Conservation (phyloP, 768 basidiomycete genomes). For the Xerocomus brunneocitrinus region DNA sequence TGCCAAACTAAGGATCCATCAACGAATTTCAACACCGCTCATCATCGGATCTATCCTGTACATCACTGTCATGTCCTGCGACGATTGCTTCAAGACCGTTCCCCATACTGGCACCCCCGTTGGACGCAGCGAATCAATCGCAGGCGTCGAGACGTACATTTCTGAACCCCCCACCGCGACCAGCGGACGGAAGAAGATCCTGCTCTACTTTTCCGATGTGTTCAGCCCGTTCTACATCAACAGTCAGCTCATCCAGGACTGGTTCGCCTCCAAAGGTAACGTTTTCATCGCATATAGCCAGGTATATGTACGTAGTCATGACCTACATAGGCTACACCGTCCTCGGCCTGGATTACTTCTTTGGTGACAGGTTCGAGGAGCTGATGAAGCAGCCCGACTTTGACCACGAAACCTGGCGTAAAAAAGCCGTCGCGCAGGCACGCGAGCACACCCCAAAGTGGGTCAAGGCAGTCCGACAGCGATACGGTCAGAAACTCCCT, state of each 20-base stretch:
- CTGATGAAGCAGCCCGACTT: slow-evolving; percentile 37
- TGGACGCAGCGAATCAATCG: slow-evolving; percentile 31
- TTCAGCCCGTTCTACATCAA: slow-evolving; percentile 58
- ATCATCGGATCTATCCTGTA: neutral
- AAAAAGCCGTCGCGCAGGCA: slow-evolving; percentile 33
- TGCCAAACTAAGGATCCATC: too few relatives aligned
- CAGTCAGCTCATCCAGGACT: slow-evolving; percentile 58
- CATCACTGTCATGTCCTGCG: slow-evolving; percentile 39
- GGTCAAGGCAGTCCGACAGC: slow-evolving; percentile 46
- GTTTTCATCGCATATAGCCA: neutral
- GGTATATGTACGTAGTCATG: neutral
- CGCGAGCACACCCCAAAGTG: slow-evolving; percentile 43
- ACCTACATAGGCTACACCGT: slow-evolving; percentile 49
- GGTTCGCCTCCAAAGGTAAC: slow-evolving; percentile 54
- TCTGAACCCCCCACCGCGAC: slow-evolving; percentile 41
- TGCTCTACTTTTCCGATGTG: slow-evolving; percentile 58
- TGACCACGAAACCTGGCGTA: slow-evolving; percentile 41
- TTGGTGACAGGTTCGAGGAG: slow-evolving; percentile 48
- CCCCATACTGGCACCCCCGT: slow-evolving; percentile 48
- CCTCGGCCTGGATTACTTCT: slow-evolving; percentile 60
- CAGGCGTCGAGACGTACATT: slow-evolving; percentile 49
- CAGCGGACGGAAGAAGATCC: slow-evolving; percentile 36
- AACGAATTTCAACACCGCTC: too few relatives aligned
- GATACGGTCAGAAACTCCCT: slow-evolving; percentile 36
- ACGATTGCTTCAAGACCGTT: slow-evolving; percentile 51